These are phyloP conservation scores for Aphanomyces invadans DNA, from an alignment of 352 stramenopile species.

Conservation along the genomic window DNA sequence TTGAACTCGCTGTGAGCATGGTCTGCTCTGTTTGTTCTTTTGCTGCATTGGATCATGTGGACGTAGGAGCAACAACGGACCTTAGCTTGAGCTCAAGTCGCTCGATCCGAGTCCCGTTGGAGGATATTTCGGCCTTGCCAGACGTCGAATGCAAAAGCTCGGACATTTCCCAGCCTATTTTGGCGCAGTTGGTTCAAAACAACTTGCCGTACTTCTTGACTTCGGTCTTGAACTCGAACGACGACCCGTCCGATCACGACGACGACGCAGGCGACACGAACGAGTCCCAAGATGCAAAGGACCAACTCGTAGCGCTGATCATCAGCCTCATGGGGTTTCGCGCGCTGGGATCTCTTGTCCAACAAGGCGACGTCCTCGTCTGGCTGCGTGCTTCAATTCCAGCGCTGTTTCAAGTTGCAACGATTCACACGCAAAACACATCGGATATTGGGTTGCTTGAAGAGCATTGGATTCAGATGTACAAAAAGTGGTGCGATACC, in stretches of 20 bases:
- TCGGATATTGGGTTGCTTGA: slow-evolving; percentile 12
- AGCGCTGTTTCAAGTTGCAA: slow-evolving; percentile 12
- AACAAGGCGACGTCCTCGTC: background rate
- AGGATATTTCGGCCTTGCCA: slow-evolving; percentile 68
- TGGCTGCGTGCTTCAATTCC: background rate
- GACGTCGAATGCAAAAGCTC: slow-evolving; percentile 63
- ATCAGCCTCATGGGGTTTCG: background rate
- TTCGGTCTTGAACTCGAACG: background rate
- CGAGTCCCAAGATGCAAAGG: no score
- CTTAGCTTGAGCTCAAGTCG: slow-evolving; percentile 24
- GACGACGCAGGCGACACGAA: no score
- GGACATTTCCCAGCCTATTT: slow-evolving; percentile 58
- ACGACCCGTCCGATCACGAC: background rate
- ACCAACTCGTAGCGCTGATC: background rate
- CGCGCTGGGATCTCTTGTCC: background rate
- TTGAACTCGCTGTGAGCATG: no score
- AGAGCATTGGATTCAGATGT: slow-evolving; percentile 19
- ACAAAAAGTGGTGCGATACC: slow-evolving; percentile 15
- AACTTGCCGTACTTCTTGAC: slow-evolving; percentile 69
- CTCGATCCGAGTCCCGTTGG: slow-evolving; percentile 70
- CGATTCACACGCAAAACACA: background rate
- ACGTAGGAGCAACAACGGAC: background rate
- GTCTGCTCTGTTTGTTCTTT: slow-evolving; percentile 2
- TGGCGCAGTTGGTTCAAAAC: slow-evolving; percentile 57
- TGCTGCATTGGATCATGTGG: background rate